Base-by-base conservation (phyloP, 1,284 basidiomycete species). In the Sanguinoderma infundibulare region DNA sequence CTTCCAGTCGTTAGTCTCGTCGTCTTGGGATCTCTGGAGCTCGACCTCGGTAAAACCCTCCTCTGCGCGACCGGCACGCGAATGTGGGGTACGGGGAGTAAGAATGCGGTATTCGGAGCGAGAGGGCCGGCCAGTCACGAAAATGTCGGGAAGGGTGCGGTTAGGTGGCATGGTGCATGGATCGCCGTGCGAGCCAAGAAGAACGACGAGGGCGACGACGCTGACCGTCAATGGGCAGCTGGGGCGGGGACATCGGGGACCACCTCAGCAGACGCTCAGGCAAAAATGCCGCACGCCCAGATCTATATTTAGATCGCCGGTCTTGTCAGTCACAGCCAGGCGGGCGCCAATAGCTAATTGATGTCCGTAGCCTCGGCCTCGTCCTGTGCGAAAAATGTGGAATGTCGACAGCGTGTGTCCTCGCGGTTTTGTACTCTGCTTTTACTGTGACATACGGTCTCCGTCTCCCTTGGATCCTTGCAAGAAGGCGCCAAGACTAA, bases 51-150 rank as follows among this genome's bases (percentile, higher is more conserved):
- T 78, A 66, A 80, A 80, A 2, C 78, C 81, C 70, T 86, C 84
- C 67, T 87, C 86, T 52, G 82, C 81, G 67, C 80, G 79, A 39
- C 84, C 86, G 38, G 83, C 78, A 67, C 83, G 82, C 35, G 85
- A 85, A 70, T 84, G 86, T 55, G 87, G 87, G 34, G 87, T 89
- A 53, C 87, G 79, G 1, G 87, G 87, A 10, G 85, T 87, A 10
- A 88, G 76, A 39, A 72, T 65, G 52, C 77, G 78, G 61, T 81
- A 73, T 53, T 82, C 77, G 38, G 72, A 71, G 39, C 67, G 63
- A 46, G 65, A 67, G 32, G 75, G 69, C 47, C 77, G 71, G 35
- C 75, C 76, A 57, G 78, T 69, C 44, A 70, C 71, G 47, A 70
- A 61, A 22, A 70, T 67, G 38, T 68, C 64, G 32, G 62, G 54